Evolutionary conservation across 768 basidiomycete species (phyloP).

Genomic region (Boletus tylopilopsis): DNA sequence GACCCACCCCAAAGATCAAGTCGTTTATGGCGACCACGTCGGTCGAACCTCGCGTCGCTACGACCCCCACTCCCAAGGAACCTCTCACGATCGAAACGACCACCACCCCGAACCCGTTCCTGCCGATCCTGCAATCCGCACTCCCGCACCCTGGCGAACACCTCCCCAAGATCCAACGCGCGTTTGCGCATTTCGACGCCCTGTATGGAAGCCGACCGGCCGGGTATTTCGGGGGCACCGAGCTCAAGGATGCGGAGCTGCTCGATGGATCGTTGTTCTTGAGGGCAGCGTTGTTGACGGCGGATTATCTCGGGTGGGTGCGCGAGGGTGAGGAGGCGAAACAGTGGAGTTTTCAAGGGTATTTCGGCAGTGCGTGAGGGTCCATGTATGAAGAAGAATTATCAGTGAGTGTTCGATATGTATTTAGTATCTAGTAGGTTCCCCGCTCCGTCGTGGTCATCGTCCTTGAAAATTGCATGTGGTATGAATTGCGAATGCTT

Average conservation of each 20-base stretch:
- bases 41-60: slow-evolving; percentile 10
- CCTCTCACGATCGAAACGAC: slow-evolving; percentile 12
- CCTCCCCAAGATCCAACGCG: slow-evolving; percentile 30
- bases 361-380: slow-evolving; percentile 5
- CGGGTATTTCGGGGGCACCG: slow-evolving; percentile 28
- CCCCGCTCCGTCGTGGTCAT: too few species aligned
- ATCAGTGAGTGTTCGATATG: too few species aligned
- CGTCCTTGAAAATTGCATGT: too few species aligned
- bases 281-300: slow-evolving; percentile 28
- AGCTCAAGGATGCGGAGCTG: slow-evolving; percentile 28
- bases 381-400: too few species aligned
- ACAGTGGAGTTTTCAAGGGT: slow-evolving; percentile 28
- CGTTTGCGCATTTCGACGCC: slow-evolving; percentile 32
- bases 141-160: slow-evolving; percentile 36
- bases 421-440: too few species aligned
- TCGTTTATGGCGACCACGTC: slow-evolving; percentile 29
- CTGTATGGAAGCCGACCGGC: slow-evolving; percentile 27
- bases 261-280: slow-evolving; percentile 37
- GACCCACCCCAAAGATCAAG: slow-evolving; percentile 29
- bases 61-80: neutral
- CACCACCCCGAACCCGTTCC: slow-evolving; percentile 36
- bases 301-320: slow-evolving; percentile 37
- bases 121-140: slow-evolving; percentile 36
- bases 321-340: slow-evolving; percentile 32
- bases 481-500: too few species aligned